Evolutionary conservation across 2,329 filamentous ascomycete genomes (phyloP).

Genomic region (Sordariomycetes sp.): DNA sequence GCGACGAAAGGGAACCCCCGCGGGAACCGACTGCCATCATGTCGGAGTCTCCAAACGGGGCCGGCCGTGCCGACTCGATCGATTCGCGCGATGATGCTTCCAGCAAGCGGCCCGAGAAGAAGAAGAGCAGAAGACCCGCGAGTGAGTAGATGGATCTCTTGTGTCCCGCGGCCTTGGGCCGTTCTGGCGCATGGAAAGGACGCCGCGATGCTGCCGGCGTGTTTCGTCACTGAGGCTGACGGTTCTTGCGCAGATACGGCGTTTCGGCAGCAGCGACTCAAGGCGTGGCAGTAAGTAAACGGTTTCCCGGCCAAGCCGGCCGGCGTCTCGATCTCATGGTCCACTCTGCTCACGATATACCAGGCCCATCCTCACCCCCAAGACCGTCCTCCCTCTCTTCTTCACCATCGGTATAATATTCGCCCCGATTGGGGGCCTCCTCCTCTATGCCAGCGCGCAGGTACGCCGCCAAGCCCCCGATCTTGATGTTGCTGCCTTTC

Average conservation of each 20-base stretch:
- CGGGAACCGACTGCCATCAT: conserved; percentile 17
- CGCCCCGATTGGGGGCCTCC: conserved; percentile 76
- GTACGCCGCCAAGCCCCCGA: conserved; percentile 28
- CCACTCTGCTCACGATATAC: background rate
- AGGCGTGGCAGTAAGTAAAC: conserved; percentile 85
- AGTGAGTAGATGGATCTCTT: conserved; percentile 40
- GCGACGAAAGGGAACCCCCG: background rate
- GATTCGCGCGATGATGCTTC: conserved; percentile 37
- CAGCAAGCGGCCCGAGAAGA: conserved; percentile 51
- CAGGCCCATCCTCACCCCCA: conserved; percentile 88
- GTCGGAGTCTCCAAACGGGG: conserved; percentile 30
- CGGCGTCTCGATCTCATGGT: background rate
- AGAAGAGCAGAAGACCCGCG: conserved; percentile 83
- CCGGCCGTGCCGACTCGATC: conserved; percentile 37
- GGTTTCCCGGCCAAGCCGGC: background rate
- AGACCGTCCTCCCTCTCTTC: conserved; percentile 84
- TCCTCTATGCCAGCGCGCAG: conserved; percentile 74
- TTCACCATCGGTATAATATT: conserved; percentile 86
- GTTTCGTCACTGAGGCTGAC: conserved; percentile 1
- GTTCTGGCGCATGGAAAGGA: background rate
- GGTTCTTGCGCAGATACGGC: conserved; percentile 58
- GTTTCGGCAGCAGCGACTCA: conserved; percentile 90
- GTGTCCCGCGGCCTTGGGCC: background rate
- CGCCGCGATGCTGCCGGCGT: background rate
- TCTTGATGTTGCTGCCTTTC: background rate